Conservation (phyloP, 208 protist genomes). For the Wallacemonas sp. region DNA sequence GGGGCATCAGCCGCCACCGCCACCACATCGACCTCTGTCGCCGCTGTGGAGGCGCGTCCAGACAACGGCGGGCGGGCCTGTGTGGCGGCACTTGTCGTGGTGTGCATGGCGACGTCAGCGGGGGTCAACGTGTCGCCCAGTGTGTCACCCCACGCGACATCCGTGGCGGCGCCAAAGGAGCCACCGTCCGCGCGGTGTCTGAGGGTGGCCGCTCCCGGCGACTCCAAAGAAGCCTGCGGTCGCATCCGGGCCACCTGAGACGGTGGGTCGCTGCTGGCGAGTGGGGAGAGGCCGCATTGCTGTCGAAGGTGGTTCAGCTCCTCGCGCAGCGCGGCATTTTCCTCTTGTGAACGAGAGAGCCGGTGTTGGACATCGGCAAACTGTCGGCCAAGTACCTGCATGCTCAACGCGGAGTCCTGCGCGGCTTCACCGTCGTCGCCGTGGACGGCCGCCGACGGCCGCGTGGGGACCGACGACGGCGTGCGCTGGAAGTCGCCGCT, state of each 20-base stretch:
- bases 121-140: neutral
- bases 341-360: constrained; percentile 26
- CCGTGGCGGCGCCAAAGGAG: neutral
- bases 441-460: constrained; percentile 9
- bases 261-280: neutral
- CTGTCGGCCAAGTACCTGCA: constrained; percentile 32
- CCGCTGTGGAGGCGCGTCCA: too few relatives aligned
- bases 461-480: constrained; percentile 20
- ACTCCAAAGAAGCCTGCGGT: neutral
- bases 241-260: neutral
- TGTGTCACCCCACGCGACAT: neutral
- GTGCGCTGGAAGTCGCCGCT: too few relatives aligned
- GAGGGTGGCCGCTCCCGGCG: neutral
- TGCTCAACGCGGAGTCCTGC: constrained; percentile 11
- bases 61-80: too few relatives aligned
- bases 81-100: neutral
- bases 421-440: neutral
- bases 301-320: constrained; percentile 7
- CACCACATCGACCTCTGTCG: too few relatives aligned
- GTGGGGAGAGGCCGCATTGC: neutral
- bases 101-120: neutral
- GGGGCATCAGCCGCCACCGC: too few relatives aligned
- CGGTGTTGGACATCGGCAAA: constrained; percentile 25
- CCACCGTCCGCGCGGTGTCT: neutral
- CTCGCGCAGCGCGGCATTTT: constrained; percentile 10